Base-by-base conservation (phyloP, 192 early-diverging fungal genomes). In the Gaertneriomyces sp. region DNA sequence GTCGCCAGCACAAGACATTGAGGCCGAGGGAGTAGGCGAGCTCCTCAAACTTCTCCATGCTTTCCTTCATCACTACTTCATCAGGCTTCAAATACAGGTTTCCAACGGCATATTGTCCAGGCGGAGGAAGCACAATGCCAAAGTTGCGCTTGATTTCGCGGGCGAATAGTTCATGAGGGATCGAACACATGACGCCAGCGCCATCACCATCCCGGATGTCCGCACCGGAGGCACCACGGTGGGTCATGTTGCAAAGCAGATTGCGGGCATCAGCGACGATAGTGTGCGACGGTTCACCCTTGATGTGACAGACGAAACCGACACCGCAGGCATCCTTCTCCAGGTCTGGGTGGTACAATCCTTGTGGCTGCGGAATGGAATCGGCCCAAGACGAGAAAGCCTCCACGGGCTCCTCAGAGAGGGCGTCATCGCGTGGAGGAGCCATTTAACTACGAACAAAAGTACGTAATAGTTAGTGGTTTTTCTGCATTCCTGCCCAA, bases 201-300 rank as follows among this genome's bases (percentile, higher is more conserved):
- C 94, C 96, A 77, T 98, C 96, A 64, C 96, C 96, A 71, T 98
- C 96, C 38, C 95, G 87, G 54, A 88, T 85, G 72, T 97, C 94
- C 45, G 94, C 92, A 58, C 92, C 92, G 6, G 88, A 87, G 11
- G 94, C 96, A 68, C 96, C 96, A 64, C 96, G 88, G 79, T 98
- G 96, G 60, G 93, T 95, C 96, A 98, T 98, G 81, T 98, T 97
- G 85, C 95, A 96, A 42, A 98, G 89, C 69, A 98, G 86, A 72
- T 80, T 79, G 64, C 87, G 82, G 9, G 94, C 94, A 80, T 98
- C 91, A 61, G 82, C 88, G 46, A 98, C 87, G 64, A 97, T 90
- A 66, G 86, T 83, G 85, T 98, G 93, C 9, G 69, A 64, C n/a
- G 77, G 60, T 45, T 88, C 84, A 65, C 94, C 96, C 73, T 93